Percentiles rank a stretch among this genome's conserved stretches.
Conservation (phyloP, 257 asterid genomes). For the Lycium barbarum region DNA sequence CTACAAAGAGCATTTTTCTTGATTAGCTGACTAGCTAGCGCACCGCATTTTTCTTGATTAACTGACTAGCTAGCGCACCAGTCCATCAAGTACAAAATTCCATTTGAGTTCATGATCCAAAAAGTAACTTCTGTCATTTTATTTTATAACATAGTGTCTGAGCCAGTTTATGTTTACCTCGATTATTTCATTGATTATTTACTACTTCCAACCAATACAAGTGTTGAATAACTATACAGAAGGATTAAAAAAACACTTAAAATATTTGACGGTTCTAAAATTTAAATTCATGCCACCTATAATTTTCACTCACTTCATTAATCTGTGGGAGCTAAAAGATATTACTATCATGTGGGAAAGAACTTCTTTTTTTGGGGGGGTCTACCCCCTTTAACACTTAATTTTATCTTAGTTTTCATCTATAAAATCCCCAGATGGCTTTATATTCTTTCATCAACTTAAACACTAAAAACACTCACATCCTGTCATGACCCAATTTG, state of each 20-base stretch:
- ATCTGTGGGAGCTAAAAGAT: background rate
- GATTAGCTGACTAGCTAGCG: background rate
- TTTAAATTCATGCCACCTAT: background rate
- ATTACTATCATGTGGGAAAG: background rate
- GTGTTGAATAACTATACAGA: background rate
- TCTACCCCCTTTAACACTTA: slow-evolving; percentile 26
- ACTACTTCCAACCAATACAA: background rate
- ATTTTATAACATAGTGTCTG: too few relatives aligned
- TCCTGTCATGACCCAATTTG: background rate
- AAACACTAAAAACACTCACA: background rate
- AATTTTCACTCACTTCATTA: background rate
- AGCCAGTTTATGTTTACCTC: background rate
- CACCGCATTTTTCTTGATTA: slow-evolving; percentile 30
- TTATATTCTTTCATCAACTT: slow-evolving; percentile 27
- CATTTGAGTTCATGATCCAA: background rate
- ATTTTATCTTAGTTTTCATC: slow-evolving; percentile 7
- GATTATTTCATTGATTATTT: background rate
- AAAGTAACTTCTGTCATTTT: background rate
- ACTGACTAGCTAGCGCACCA: background rate
- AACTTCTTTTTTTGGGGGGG: background rate
- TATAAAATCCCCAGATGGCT: slow-evolving; percentile 51
- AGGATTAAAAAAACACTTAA: too few relatives aligned
- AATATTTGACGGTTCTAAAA: too few relatives aligned
- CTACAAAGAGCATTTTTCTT: slow-evolving; percentile 43
- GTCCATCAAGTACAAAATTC: background rate